Evolutionary conservation across 192 early-diverging fungal genomes (phyloP), one percentile per base, ranked within the genome.

Genomic region (Paraglomus brasilianum): DNA sequence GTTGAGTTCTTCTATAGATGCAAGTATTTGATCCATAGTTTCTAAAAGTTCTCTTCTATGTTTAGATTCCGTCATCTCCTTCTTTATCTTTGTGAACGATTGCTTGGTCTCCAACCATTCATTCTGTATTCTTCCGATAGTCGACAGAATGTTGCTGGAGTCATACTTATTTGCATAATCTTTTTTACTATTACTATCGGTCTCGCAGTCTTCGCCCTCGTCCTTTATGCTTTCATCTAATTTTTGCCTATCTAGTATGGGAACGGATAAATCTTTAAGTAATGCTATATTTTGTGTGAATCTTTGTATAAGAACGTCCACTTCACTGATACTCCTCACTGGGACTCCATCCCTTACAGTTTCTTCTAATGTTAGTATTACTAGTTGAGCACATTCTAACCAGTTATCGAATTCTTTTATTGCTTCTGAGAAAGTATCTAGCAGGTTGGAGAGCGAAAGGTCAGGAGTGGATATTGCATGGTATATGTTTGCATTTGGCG

Each of bases 21-120:
- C 10, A n/a, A 81, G 40, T 52, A 81, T 78, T 9, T 66, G 72
- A 45, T 78, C 70, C 80, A 81, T 81, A 8, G 66, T 68, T 21
- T 66, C 53, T 19, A 72, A 48, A 21, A 81, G 71, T 38, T 70
- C 61, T 1, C 70, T 59, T 57, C 73, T 67, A 45, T 81, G 75
- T 36, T 72, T 68, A 8, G 72, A 66, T 22, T 78, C 82, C 0
- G 72, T 65, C 10, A 84, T 59, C 6, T 82, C 74, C 15, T 82
- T 82, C 40, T 80, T 84, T 48, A 84, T 78, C 22, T 77, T 81
- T 30, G 79, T 73, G n/a, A 84, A 74, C 64, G 80, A 84, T 51
- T 83, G 77, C 55, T 82, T 82, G 24, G 81, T 72, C 7, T 80
- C 81, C n/a, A 77, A 73, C 85, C 85, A 86, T 55, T 83, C 82